A percentile compares a stretch with the other conserved stretches of the same genome.
phyloP scores from a whole-genome alignment of 805 yeast genomes.

The Suhomyces emberorum region DNA sequence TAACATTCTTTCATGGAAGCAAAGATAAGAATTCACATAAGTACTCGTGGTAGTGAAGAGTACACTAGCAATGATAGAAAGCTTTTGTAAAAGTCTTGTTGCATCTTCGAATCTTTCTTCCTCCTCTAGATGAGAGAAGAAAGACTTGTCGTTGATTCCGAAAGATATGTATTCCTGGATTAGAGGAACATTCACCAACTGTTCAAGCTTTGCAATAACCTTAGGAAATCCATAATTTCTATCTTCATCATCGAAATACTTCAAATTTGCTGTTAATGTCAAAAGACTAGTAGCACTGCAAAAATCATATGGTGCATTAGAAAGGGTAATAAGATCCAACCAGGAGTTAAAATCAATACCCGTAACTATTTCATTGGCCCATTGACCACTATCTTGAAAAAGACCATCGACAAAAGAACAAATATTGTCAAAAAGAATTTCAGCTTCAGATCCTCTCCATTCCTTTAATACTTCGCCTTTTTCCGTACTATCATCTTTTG shows the following conservation, averaged over 20 bases:
- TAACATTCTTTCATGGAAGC: slow-evolving; percentile 44
- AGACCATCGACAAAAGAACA: slow-evolving; percentile 50
- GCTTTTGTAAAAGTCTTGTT: slow-evolving; percentile 29
- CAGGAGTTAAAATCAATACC: slow-evolving; percentile 42
- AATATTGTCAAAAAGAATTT: slow-evolving; percentile 45
- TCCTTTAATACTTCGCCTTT: slow-evolving; percentile 15
- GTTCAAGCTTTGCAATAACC: slow-evolving; percentile 32
- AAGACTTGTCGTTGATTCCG: slow-evolving; percentile 29
- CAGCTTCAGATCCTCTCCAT: not conserved
- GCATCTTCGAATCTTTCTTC: slow-evolving; percentile 6
- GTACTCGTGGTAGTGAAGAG: slow-evolving; percentile 54
- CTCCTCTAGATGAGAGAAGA: slow-evolving; percentile 17
- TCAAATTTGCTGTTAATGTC: slow-evolving; percentile 52
- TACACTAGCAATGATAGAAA: slow-evolving; percentile 42
- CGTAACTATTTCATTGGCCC: slow-evolving; percentile 40
- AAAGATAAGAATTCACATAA: slow-evolving; percentile 50
- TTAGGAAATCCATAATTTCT: slow-evolving; percentile 45
- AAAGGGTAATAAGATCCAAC: slow-evolving; percentile 45
- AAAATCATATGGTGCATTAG: slow-evolving; percentile 61
- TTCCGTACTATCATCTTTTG: slow-evolving; percentile 41
- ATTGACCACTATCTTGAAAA: slow-evolving; percentile 49
- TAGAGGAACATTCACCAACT: slow-evolving; percentile 25
- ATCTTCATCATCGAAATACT: slow-evolving; percentile 53
- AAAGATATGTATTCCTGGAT: slow-evolving; percentile 28
- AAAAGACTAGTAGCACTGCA: slow-evolving; percentile 51